A percentile compares a stretch with the other conserved stretches of the same genome.
Evolutionary conservation across 495 filamentous ascomycete species (phyloP).

Genomic region (Penicillium subrubescens): DNA sequence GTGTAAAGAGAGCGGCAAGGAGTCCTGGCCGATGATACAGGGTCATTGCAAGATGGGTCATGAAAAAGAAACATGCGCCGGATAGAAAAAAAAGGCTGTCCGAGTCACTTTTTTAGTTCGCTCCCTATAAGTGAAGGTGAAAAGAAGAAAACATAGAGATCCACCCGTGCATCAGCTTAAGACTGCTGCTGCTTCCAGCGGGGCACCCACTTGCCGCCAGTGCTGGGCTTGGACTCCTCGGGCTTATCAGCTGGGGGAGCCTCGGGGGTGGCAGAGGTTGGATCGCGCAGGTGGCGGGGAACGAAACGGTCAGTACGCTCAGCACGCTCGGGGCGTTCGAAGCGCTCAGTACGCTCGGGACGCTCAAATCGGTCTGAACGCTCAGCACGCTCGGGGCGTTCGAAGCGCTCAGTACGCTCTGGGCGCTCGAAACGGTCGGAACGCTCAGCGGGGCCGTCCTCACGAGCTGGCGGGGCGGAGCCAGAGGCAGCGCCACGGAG

Average conservation of each 20-base stretch:
- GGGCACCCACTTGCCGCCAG: slow-evolving; percentile 45
- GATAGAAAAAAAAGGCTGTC: slow-evolving; percentile 29
- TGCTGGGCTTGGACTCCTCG: slow-evolving; percentile 36
- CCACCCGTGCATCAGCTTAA: slow-evolving; percentile 29
- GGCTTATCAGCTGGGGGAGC: slow-evolving; percentile 29
- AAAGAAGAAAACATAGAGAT: slow-evolving; percentile 24
- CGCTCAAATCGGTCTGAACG: slow-evolving; percentile 26
- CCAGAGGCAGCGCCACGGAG: slow-evolving; percentile 43
- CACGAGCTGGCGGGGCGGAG: slow-evolving; percentile 34
- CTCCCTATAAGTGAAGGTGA: slow-evolving; percentile 23
- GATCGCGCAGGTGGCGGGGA: slow-evolving; percentile 42
- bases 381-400: background rate
- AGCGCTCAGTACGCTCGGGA: slow-evolving; percentile 29
- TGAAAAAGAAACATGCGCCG: slow-evolving; percentile 31
- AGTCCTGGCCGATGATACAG: slow-evolving; percentile 32
- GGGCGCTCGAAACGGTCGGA: slow-evolving; percentile 17
- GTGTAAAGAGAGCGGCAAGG: slow-evolving; percentile 9
- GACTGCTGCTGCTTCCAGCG: slow-evolving; percentile 47
- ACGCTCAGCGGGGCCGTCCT: slow-evolving; percentile 35
- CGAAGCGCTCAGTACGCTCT: background rate
- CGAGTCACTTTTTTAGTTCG: slow-evolving; percentile 35
- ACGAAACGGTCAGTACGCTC: slow-evolving; percentile 36
- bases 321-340: slow-evolving; percentile 14
- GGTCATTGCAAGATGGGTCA: slow-evolving; percentile 34
- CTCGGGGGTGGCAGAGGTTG: slow-evolving; percentile 29